Conservation (phyloP, 2,329 filamentous ascomycete genomes). For the Lasiodiplodia hormozganensis region DNA sequence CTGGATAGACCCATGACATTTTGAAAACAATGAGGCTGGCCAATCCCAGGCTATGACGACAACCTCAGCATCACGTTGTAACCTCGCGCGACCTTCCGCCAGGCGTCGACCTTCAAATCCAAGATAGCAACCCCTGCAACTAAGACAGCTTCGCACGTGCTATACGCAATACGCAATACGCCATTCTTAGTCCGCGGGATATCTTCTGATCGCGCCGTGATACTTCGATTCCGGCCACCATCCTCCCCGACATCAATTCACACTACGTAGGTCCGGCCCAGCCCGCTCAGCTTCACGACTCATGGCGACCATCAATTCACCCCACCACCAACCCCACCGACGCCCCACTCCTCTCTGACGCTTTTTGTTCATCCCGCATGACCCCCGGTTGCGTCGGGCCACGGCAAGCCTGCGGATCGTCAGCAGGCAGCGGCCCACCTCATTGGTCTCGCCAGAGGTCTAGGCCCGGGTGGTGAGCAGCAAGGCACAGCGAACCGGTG, state of each 20-base stretch:
- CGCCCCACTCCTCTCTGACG: conserved; percentile 5
- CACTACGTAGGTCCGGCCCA: neutral
- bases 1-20: neutral
- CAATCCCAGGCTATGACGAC: conserved; percentile 21
- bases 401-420: conserved; percentile 15
- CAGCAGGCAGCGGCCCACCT: conserved; percentile 6
- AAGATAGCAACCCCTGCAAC: neutral
- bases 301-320: conserved; percentile 19
- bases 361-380: conserved; percentile 20
- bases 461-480: conserved; percentile 6
- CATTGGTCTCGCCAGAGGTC: neutral
- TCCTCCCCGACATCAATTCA: neutral
- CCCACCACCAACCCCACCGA: conserved; percentile 14
- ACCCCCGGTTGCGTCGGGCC: conserved; percentile 11
- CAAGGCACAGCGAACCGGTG: conserved; percentile 1
- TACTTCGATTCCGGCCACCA: neutral
- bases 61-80: conserved; percentile 1
- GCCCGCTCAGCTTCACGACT: conserved; percentile 6
- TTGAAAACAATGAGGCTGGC: conserved; percentile 9
- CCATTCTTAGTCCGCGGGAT: neutral
- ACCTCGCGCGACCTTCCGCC: conserved; percentile 6
- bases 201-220: neutral
- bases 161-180: neutral
- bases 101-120: neutral
- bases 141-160: neutral